Base-by-base conservation (phyloP, 2,329 filamentous ascomycete genomes). In the Salinomyces thailandicus region DNA sequence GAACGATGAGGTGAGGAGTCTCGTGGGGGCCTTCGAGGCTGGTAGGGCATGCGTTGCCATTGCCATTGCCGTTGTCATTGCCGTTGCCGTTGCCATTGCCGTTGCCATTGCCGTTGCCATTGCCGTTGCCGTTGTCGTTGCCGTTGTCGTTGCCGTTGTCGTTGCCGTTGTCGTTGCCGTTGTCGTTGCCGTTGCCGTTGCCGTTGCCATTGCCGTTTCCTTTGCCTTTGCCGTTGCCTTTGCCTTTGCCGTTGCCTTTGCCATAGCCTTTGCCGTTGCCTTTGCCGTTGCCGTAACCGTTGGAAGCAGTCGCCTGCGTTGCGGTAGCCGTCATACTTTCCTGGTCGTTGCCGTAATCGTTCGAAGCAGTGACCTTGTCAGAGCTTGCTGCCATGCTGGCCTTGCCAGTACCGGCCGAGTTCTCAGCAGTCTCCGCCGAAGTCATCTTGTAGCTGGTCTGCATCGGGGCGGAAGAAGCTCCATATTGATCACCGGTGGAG, bases 1-100 rank as follows among this genome's bases (percentile, higher is more conserved):
- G 57, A 5, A 62, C 41, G 14, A 65, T 60, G 35, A 59, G 45
- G 31, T 57, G 51, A n/a, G 61, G 61, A 9, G 49, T 52, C 42
- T 62, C 46, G 40, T 60, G 63, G 17, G 49, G 45, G 19, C 54
- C 54, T 11, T 44, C 46, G 18, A 64, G 51, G 32, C 49, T 37
- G 1, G 47, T 49, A 17, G 52, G 55, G 41, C 50, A 50, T 30
- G 47, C 44, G 27, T 16, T 26, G 22, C 22, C 22, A 26, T 26
- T 26, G 22, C 22, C 22, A n/a, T n/a, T n/a, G 22, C 22, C 22
- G n/a, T n/a, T n/a, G n/a, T n/a, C n/a, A n/a, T n/a, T n/a, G n/a
- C n/a, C n/a, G 22, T 26, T 26, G 2, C 22, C 22, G 22, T n/a
- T n/a, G 22, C n/a, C n/a, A n/a, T n/a, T 26, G 22, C 22, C 22